Evolutionary conservation across 2,329 filamentous ascomycete species (phyloP).

Genomic region (Zasmidium cellare): DNA sequence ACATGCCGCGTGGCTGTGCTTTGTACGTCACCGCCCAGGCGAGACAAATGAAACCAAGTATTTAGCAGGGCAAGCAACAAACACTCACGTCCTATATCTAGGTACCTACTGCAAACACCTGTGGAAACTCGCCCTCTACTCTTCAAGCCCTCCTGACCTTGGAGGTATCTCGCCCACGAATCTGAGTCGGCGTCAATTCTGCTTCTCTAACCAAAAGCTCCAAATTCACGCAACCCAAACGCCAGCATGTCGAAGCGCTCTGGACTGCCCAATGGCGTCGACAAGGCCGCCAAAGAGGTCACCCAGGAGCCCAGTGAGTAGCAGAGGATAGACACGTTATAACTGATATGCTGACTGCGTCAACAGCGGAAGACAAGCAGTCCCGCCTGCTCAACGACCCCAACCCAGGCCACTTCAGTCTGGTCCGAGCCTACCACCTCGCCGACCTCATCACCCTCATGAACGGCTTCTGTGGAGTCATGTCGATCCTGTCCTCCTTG

Average conservation of each 20-base stretch:
- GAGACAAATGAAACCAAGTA: not conserved
- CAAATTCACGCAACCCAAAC: not conserved
- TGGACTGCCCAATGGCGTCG: constrained; percentile 50
- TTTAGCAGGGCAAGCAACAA: not conserved
- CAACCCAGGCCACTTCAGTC: constrained; percentile 70
- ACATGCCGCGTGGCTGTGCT: too few relatives aligned
- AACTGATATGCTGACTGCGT: too few relatives aligned
- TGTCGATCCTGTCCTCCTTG: constrained; percentile 94
- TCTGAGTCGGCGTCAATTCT: not conserved
- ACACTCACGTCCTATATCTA: not conserved
- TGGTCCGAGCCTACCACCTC: constrained; percentile 66
- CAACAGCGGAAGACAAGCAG: constrained; percentile 74
- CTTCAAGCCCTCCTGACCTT: not conserved
- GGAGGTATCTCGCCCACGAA: not conserved
- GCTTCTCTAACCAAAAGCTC: not conserved
- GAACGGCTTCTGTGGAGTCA: constrained; percentile 84
- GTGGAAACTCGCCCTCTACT: not conserved
- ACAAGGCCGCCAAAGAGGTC: constrained; percentile 43
- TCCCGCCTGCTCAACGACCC: constrained; percentile 66
- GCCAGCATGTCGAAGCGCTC: constrained; percentile 64
- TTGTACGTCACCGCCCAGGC: too few relatives aligned
- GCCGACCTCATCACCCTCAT: constrained; percentile 81
- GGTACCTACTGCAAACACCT: not conserved
- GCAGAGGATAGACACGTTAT: not conserved
- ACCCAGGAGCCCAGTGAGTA: constrained; percentile 47